Conservation (phyloP, 2,329 filamentous ascomycete species). For the Ascochyta koolunga region DNA sequence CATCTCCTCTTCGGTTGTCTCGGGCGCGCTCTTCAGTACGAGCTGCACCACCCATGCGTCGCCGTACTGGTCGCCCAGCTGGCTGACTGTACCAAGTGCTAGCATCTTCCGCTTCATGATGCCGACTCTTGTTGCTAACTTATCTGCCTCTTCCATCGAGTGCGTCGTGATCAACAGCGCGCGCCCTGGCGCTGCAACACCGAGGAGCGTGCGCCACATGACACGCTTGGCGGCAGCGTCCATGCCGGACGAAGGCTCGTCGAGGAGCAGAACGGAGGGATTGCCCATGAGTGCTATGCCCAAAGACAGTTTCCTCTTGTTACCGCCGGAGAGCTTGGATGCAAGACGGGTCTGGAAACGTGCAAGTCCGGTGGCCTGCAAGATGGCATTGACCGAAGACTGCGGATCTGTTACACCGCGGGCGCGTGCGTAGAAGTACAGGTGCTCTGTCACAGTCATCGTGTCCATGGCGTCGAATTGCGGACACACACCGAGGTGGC, state of each 20-base stretch:
- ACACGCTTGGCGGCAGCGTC: constrained; percentile 89
- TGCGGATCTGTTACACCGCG: constrained; percentile 77
- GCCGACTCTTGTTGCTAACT: constrained; percentile 79
- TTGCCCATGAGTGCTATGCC: constrained; percentile 94
- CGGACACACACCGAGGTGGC: constrained; percentile 87
- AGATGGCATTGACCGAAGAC: constrained; percentile 77
- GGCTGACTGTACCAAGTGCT: constrained; percentile 76
- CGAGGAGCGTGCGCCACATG: constrained; percentile 86
- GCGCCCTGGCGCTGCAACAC: constrained; percentile 72
- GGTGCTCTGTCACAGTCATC: constrained; percentile 87
- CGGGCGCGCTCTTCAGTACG: constrained; percentile 75
- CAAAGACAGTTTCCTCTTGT: constrained; percentile 89
- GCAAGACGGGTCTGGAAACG: constrained; percentile 77
- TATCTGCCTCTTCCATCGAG: constrained; percentile 94
- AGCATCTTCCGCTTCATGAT: constrained; percentile 89
- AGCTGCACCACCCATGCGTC: constrained; percentile 82
- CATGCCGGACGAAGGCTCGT: constrained; percentile 87
- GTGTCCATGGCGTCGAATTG: constrained; percentile 78
- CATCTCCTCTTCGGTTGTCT: constrained; percentile 73
- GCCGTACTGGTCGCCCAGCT: constrained; percentile 76
- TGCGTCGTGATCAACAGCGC: constrained; percentile 89
- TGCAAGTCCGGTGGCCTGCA: constrained; percentile 79
- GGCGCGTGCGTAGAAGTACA: constrained; percentile 85
- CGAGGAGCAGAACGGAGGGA: constrained; percentile 82
- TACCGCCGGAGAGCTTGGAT: constrained; percentile 81